Percentiles rank a stretch among this genome's conserved stretches.
These are phyloP conservation scores for Brettanomyces naardenensis DNA, from an alignment of 805 yeast genomes.

Conservation along the genomic window DNA sequence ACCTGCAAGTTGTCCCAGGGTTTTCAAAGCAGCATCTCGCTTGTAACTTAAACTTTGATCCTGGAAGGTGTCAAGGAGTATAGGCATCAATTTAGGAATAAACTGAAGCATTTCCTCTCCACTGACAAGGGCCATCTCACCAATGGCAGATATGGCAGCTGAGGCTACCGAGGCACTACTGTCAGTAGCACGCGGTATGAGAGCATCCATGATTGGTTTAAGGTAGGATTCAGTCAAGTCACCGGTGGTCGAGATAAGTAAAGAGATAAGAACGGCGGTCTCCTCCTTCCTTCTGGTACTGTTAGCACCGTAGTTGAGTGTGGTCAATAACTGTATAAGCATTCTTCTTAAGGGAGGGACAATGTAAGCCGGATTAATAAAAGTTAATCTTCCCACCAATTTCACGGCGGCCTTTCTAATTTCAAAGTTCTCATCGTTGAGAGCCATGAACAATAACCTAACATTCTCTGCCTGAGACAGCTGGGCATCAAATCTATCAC, in stretches of 20 bases:
- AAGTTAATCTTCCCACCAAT: constrained; percentile 76
- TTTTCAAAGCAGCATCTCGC: constrained; percentile 80
- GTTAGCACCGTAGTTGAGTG: constrained; percentile 72
- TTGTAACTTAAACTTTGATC: constrained; percentile 87
- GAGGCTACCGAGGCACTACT: constrained; percentile 76
- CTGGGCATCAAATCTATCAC: constrained; percentile 79
- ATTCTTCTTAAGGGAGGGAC: constrained; percentile 88
- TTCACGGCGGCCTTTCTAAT: constrained; percentile 72
- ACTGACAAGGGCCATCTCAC: constrained; percentile 81
- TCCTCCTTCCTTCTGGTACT: constrained; percentile 74
- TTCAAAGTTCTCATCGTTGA: constrained; percentile 84
- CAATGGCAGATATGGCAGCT: constrained; percentile 77
- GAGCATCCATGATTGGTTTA: constrained; percentile 79
- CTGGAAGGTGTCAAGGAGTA: constrained; percentile 78
- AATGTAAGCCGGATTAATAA: constrained; percentile 89
- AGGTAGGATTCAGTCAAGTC: constrained; percentile 86
- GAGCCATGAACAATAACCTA: constrained; percentile 72
- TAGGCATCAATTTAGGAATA: constrained; percentile 73
- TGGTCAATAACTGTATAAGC: constrained; percentile 75
- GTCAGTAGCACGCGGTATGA: constrained; percentile 70
- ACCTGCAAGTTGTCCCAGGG: constrained; percentile 82
- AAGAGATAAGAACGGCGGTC: constrained; percentile 65
- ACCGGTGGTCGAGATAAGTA: constrained; percentile 69
- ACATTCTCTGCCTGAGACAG: constrained; percentile 91
- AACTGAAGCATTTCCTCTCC: constrained; percentile 77